A percentile compares a stretch with the other conserved stretches of the same genome.
phyloP scores from a whole-genome alignment of 2,329 filamentous ascomycete genomes.

The Botryosphaeria dothidea region DNA sequence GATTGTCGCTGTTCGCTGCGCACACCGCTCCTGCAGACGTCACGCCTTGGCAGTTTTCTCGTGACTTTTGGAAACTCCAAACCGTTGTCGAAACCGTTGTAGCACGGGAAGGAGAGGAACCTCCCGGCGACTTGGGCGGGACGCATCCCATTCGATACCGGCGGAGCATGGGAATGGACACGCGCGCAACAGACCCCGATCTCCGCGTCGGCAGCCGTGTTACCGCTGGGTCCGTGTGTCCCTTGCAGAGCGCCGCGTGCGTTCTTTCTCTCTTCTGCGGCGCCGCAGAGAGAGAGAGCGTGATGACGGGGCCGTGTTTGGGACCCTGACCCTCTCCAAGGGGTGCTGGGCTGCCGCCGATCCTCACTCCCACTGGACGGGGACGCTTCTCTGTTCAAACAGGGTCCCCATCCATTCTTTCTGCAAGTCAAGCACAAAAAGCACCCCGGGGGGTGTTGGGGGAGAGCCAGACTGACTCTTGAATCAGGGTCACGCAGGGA shows the following conservation, averaged over 20 bases:
- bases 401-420: background rate
- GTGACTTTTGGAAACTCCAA: background rate
- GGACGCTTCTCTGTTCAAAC: background rate
- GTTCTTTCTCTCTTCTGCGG: background rate
- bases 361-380: background rate
- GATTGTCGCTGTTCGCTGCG: conserved; percentile 1
- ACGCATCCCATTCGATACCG: background rate
- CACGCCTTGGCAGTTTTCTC: background rate
- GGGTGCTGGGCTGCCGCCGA: background rate
- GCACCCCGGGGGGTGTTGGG: background rate
- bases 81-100: background rate
- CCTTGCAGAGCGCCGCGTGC: background rate
- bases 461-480: background rate
- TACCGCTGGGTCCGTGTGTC: background rate
- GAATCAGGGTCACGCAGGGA: background rate
- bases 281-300: too few relatives aligned
- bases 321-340: background rate
- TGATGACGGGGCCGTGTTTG: conserved; percentile 5
- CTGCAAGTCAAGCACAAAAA: background rate
- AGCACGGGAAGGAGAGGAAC: background rate
- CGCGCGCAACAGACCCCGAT: background rate
- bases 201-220: conserved; percentile 11
- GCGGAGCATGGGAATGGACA: background rate
- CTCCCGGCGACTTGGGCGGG: background rate
- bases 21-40: background rate